Evolutionary conservation across 2,329 filamentous ascomycete species (phyloP).

Genomic region (Fusarium longipes): DNA sequence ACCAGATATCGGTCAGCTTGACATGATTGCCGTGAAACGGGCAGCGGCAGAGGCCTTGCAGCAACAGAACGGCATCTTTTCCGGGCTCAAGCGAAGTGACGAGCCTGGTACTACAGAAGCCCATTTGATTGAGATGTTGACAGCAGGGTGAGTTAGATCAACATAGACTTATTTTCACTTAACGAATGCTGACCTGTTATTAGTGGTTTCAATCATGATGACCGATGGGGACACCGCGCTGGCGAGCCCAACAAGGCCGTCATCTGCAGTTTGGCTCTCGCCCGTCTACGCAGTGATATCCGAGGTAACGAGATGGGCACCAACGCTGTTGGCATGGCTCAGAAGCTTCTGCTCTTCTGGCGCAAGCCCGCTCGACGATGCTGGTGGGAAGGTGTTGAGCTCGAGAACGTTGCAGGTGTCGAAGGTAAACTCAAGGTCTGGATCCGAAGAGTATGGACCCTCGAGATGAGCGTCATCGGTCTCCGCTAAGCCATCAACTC

Average conservation of each 20-base stretch:
- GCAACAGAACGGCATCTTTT: conserved; percentile 94
- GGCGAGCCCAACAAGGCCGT: conserved; percentile 98
- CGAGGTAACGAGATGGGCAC: conserved; percentile 79
- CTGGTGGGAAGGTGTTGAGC: conserved; percentile 98
- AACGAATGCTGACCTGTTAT: conserved; percentile 3
- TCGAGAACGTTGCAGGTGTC: conserved; percentile 89
- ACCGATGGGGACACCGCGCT: conserved; percentile 95
- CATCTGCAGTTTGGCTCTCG: conserved; percentile 94
- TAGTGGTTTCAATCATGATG: conserved; percentile 96
- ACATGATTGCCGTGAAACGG: conserved; percentile 97
- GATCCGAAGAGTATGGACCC: conserved; percentile 97
- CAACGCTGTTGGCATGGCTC: conserved; percentile 94
- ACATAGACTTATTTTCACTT: neutral
- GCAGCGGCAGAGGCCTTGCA: conserved; percentile 89
- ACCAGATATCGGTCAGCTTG: conserved; percentile 82
- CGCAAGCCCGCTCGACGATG: conserved; percentile 94
- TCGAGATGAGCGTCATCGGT: conserved; percentile 97
- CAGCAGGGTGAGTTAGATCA: conserved; percentile 79
- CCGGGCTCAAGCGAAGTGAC: conserved; percentile 91
- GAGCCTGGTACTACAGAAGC: conserved; percentile 97
- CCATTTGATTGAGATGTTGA: conserved; percentile 99
- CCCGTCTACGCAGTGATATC: conserved; percentile 91
- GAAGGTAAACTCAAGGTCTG: conserved; percentile 95
- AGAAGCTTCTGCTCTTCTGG: conserved; percentile 98
- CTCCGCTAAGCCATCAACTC: conserved; percentile 65